phyloP scores from a whole-genome alignment of 257 asterid genomes.

The Solanum clarkiae region DNA sequence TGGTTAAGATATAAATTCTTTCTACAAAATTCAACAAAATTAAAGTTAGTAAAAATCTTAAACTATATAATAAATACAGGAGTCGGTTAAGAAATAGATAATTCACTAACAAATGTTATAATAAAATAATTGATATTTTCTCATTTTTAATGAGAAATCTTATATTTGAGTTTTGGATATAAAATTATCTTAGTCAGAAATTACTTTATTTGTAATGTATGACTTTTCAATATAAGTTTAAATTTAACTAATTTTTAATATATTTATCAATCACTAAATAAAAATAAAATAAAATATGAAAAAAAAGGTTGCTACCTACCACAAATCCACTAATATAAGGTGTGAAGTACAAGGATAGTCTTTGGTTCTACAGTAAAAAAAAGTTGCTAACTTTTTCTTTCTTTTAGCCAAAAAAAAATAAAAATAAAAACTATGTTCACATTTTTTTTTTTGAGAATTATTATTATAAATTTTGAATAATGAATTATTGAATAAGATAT shows the following conservation, averaged over 20 bases:
- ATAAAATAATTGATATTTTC: accelerated
- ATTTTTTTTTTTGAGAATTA: not conserved
- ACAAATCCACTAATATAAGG: not conserved
- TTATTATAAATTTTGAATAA: not conserved
- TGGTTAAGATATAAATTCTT: not conserved
- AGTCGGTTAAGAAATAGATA: not conserved
- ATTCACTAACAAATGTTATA: not conserved
- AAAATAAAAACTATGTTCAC: not conserved
- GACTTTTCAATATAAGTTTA: not conserved
- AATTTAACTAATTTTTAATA: too few species aligned
- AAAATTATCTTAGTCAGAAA: not conserved
- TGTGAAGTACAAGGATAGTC: not conserved
- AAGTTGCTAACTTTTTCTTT: not conserved
- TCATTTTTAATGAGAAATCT: not conserved
- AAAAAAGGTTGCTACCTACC: not conserved
- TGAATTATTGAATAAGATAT: not conserved
- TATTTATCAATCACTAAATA: not conserved
- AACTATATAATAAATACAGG: not conserved
- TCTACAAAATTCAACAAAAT: not conserved
- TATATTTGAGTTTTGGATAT: accelerated
- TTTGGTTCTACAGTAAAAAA: not conserved
- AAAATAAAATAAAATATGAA: not conserved
- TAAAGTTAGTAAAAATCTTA: not conserved
- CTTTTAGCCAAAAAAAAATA: not conserved
- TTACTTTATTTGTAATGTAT: not conserved